phyloP scores from a whole-genome alignment of 305 asterid species.

The Fraxinus xanthoxyloides region DNA sequence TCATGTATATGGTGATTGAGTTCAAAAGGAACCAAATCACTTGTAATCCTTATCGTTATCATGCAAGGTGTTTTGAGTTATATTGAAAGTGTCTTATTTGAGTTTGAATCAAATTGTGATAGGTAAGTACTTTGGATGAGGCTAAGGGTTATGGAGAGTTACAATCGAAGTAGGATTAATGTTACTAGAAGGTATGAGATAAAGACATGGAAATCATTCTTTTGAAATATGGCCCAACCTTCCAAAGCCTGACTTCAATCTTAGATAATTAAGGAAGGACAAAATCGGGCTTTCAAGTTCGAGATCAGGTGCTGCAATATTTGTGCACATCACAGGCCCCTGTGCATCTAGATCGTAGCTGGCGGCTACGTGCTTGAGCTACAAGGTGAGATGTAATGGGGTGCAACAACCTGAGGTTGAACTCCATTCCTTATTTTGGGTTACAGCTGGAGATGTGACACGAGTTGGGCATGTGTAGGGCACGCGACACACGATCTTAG shows the following conservation, averaged over 20 bases:
- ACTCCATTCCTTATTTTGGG: background rate
- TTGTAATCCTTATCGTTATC: background rate
- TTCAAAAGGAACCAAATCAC: background rate
- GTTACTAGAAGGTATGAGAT: background rate
- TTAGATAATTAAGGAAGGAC: background rate
- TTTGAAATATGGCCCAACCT: background rate
- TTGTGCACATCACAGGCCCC: background rate
- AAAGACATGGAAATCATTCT: background rate
- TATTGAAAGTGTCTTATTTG: background rate
- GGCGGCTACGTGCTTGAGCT: background rate
- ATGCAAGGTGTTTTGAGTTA: background rate
- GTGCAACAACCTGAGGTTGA: background rate
- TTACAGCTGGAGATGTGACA: background rate
- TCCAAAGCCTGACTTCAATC: no score
- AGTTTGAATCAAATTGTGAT: background rate
- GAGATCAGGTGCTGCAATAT: background rate
- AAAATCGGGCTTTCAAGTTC: background rate
- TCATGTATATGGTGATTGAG: background rate
- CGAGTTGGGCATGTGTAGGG: background rate
- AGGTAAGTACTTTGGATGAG: background rate
- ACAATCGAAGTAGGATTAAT: background rate
- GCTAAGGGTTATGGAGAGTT: background rate
- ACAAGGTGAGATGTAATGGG: background rate
- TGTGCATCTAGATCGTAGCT: background rate
- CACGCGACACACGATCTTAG: background rate